Base-by-base conservation (phyloP, 345 rosid species). In the Eucalyptus cloeziana region DNA sequence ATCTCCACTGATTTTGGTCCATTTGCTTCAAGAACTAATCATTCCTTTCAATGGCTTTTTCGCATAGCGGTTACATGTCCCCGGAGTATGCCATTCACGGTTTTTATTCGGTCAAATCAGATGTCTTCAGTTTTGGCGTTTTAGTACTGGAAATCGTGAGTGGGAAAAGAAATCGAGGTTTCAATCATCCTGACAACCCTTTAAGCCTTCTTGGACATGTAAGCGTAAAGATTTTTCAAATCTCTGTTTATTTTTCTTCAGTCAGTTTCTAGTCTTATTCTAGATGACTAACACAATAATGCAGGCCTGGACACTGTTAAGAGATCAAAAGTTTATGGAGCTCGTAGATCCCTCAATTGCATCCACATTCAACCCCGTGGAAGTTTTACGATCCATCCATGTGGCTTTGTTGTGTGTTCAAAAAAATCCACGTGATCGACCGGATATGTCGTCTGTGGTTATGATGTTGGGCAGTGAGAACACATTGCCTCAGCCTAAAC, bases 121-220 rank as follows among this genome's bases (percentile, higher is more conserved):
- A 90, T 87, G 89, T 92, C 8, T 91, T 89, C 81, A 92, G 93
- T 79, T 92, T 89, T 13, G 93, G 93, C 8, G 91, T 92, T 16
- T 44, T 92, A 10, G 67, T 91, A n/a, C 49, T 92, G 37, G 93
- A 92, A 87, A 92, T 92, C 37, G 71, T 92, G n/a, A 43, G 87
- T 62, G 92, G 92, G 19, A 50, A 50, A 50, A 50, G 52, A 50
- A 50, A 50, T 50, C 19, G 52, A 50, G 52, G 19, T 50, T 50
- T 50, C 19, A 50, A 5, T 50, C 52, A 50, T 50, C 52, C 52
- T 50, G 52, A 50, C 52, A 50, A 50, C 19, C 52, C 17, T 50
- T 50, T 50, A 50, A 50, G 52, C 52, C 52, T 50, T 50, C 52
- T 50, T 4, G 89, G 87, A 44, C 56, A 88, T 58, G 89, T 88